phyloP scores from a whole-genome alignment of 352 stramenopile genomes.

The Phytophthora cactorum region DNA sequence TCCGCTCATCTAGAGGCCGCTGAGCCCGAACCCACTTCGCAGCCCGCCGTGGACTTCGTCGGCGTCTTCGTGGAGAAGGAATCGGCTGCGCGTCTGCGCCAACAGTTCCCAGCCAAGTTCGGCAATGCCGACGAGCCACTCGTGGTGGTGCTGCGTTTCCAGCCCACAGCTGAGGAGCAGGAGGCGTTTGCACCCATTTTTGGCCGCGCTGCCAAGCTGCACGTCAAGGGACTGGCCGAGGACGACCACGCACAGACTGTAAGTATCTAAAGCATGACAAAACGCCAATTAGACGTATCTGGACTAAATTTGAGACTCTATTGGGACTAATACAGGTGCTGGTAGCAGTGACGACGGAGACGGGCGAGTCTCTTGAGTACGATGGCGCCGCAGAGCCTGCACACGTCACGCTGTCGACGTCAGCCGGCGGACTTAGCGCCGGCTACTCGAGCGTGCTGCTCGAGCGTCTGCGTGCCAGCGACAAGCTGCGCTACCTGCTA shows the following conservation, averaged over 20 bases:
- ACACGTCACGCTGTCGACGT: constrained; percentile 68
- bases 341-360: constrained; percentile 67
- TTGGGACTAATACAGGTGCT: constrained; percentile 42
- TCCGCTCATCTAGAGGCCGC: constrained; percentile 36
- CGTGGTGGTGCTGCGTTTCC: constrained; percentile 82
- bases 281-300: neutral
- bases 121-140: constrained; percentile 45
- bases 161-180: constrained; percentile 73
- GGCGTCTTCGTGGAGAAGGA: constrained; percentile 78
- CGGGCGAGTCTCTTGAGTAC: constrained; percentile 69
- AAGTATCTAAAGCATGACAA: neutral
- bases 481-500: constrained; percentile 62
- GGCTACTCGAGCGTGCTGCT: constrained; percentile 80
- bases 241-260: constrained; percentile 73
- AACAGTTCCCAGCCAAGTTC: constrained; percentile 70
- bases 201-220: constrained; percentile 58
- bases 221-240: constrained; percentile 69
- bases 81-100: constrained; percentile 50
- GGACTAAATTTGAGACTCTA: neutral
- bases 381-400: constrained; percentile 46
- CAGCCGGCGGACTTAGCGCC: constrained; percentile 50
- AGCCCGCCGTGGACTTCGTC: constrained; percentile 66
- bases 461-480: constrained; percentile 71
- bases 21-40: neutral
- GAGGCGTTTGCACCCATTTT: constrained; percentile 78